These are phyloP conservation scores for Elsinoe australis DNA, from an alignment of 2,329 filamentous ascomycete genomes.

Conservation along the genomic window DNA sequence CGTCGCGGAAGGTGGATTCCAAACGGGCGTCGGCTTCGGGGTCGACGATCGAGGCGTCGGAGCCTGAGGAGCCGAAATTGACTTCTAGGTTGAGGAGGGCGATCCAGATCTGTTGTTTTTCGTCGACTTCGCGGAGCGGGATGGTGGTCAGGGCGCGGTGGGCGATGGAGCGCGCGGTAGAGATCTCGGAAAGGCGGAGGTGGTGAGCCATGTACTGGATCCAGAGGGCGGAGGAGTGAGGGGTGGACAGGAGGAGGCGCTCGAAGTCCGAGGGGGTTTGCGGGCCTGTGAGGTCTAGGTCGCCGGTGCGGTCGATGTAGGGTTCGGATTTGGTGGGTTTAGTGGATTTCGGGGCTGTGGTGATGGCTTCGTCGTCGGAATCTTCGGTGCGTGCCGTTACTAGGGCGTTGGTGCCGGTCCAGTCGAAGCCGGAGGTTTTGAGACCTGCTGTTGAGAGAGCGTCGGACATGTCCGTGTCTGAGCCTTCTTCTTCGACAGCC, in stretches of 20 bases:
- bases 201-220: constrained; percentile 99
- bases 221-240: constrained; percentile 90
- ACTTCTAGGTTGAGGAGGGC: constrained; percentile 92
- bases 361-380: constrained; percentile 48
- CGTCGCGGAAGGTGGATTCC: constrained; percentile 81
- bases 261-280: constrained; percentile 90
- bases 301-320: constrained; percentile 82
- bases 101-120: constrained; percentile 94
- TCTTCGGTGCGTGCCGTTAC: constrained; percentile 46
- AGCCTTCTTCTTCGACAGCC: too few species aligned
- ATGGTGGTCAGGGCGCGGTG: constrained; percentile 88
- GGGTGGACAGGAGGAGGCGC: constrained; percentile 80
- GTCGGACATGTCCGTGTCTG: constrained; percentile 39
- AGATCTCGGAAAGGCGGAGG: constrained; percentile 80
- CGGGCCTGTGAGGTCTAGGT: constrained; percentile 79
- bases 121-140: constrained; percentile 79
- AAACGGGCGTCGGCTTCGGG: constrained; percentile 61
- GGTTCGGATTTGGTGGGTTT: constrained; percentile 66
- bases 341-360: constrained; percentile 35
- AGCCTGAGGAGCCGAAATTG: constrained; percentile 54
- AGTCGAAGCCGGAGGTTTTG: constrained; percentile 74
- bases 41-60: too few species aligned
- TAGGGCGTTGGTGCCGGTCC: constrained; percentile 59
- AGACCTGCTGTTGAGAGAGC: constrained; percentile 42
- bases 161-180: constrained; percentile 79